Evolutionary conservation across 2,329 filamentous ascomycete species (phyloP), one percentile per base, ranked within the genome.

Genomic region (Cladophialophora yegresii): DNA sequence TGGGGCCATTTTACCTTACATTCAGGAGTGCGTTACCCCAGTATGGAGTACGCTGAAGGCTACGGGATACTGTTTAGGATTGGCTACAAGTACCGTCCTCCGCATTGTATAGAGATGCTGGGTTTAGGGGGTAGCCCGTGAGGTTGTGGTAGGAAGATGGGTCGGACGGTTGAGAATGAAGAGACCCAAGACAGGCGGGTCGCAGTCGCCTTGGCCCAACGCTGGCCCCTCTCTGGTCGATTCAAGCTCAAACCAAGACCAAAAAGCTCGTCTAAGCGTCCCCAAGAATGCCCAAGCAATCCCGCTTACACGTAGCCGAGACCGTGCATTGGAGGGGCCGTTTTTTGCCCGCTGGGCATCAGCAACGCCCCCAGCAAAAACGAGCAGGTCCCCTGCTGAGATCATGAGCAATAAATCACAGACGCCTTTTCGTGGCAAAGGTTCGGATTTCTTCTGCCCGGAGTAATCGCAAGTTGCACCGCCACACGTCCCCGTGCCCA

Each of bases 221-320:
- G 8, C 16, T 12, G 7, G 16, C 6, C 22, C 0, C 13, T 16
- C 1, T 33, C n/a, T 57, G 54, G 58, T 61, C 26, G 50, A 61
- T 54, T 53, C 55, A 58, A 58, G 55, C 55, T 58, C 30, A 58
- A 54, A 20, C 43, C 43, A 28, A 28, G 47, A 13, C 22, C 47
- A 20, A 54, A 28, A 61, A 61, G 53, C 43, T 36, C 26, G 23
- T 26, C 43, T 26, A 64, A 64, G 62, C 50, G 23, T 55, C 23
- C 9, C 43, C 58, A 64, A 64, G 62, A 55, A 47, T 28, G 47
- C 32, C 53, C 53, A 61, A 61, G 61, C 61, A 63, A 63, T 54
- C 40, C 23, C 22, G 32, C 22, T 28, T 58, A 40, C 3, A 51
- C 28, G 40, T 22, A 23, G 55, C 58, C 58, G 20, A 60, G 47